Evolutionary conservation across 805 yeast genomes (phyloP).

Genomic region (Wickerhamomyces strasburgensis): DNA sequence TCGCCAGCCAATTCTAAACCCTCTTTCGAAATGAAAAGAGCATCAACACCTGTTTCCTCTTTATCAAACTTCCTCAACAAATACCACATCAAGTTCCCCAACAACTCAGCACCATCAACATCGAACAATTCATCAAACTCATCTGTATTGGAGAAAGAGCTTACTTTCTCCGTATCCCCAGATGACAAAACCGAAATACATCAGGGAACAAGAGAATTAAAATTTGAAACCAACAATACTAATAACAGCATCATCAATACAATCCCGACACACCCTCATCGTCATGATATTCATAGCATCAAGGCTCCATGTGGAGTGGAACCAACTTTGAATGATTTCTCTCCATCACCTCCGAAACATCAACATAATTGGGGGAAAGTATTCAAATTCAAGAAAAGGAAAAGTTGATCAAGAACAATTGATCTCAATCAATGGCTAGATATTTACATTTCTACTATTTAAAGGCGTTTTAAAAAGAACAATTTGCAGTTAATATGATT

Average conservation of each 20-base stretch:
- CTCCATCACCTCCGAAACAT: not conserved
- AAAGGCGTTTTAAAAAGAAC: too few relatives aligned
- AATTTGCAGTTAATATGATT: too few relatives aligned
- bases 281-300: not conserved
- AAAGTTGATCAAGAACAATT: too few relatives aligned
- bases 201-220: too few relatives aligned
- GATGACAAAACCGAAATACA: too few relatives aligned
- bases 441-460: too few relatives aligned
- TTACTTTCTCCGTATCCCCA: constrained; percentile 2
- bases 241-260: not conserved
- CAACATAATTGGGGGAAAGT: not conserved
- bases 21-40: not conserved
- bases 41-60: constrained; percentile 7
- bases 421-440: too few relatives aligned
- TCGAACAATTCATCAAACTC: not conserved
- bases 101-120: constrained; percentile 1
- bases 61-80: constrained; percentile 15
- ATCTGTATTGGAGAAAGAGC: not conserved
- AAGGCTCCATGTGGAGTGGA: not conserved
- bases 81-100: constrained; percentile 12
- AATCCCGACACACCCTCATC: not conserved
- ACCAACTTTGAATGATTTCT: not conserved
- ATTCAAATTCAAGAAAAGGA: not conserved
- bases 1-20: too few relatives aligned
- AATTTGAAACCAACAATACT: too few relatives aligned